Evolutionary conservation across 768 basidiomycete genomes (phyloP).

Genomic region (Suillus occidentalis): DNA sequence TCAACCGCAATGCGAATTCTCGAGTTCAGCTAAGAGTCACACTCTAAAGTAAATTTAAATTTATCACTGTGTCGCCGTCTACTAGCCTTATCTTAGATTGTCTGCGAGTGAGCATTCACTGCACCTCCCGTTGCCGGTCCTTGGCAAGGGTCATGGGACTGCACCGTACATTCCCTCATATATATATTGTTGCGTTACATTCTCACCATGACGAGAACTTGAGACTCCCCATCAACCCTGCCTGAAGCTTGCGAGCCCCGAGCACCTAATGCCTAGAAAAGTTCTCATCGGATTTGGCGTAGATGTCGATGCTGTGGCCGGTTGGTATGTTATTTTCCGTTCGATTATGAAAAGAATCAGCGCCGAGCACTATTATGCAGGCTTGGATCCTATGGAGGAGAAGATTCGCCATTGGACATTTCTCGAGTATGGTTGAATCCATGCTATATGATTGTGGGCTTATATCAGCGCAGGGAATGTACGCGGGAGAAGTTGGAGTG

Average conservation of each 20-base stretch:
- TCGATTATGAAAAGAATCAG: not conserved
- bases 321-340: conserved; percentile 48
- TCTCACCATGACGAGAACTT: not conserved
- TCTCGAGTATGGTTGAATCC: conserved; percentile 42
- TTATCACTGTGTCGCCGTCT: not conserved
- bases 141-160: not conserved
- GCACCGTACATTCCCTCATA: not conserved
- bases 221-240: not conserved
- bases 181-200: not conserved
- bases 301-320: conserved; percentile 76
- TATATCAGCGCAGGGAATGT: conserved; percentile 49
- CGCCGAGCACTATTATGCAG: conserved; percentile 29
- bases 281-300: conserved; percentile 64
- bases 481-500: conserved; percentile 72
- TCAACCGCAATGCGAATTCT: not conserved
- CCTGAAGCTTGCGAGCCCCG: not conserved
- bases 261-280: conserved; percentile 48
- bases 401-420: conserved; percentile 69
- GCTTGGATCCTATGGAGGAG: conserved; percentile 76
- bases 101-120: not conserved
- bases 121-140: not conserved
- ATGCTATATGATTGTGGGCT: not conserved
- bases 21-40: not conserved
- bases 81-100: not conserved
- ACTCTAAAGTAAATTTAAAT: not conserved